Evolutionary conservation across 2,329 filamentous ascomycete genomes (phyloP).

Genomic region (Cladophialophora yegresii): DNA sequence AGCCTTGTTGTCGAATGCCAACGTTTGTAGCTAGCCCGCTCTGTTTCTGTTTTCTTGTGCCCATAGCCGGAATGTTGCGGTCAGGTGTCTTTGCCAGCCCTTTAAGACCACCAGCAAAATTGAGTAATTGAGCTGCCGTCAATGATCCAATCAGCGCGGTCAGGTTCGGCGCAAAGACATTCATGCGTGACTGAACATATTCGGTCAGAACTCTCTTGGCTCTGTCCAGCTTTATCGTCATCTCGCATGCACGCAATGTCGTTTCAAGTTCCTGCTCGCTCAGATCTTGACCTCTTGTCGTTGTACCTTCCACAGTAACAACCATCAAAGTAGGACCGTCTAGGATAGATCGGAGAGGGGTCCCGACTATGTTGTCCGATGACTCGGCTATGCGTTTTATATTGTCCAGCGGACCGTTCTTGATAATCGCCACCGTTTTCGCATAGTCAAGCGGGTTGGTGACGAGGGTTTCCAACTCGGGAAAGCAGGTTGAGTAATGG

Average conservation of each 20-base stretch:
- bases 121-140: conserved; percentile 94
- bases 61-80: conserved; percentile 88
- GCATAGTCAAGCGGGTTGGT: conserved; percentile 93
- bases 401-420: conserved; percentile 86
- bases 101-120: conserved; percentile 84
- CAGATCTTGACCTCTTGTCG: conserved; percentile 78
- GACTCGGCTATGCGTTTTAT: conserved; percentile 78
- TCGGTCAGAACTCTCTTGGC: conserved; percentile 85
- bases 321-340: conserved; percentile 93
- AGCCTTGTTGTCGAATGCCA: conserved; percentile 86
- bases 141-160: conserved; percentile 87
- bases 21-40: conserved; percentile 90
- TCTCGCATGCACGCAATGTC: conserved; percentile 77
- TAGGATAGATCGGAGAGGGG: conserved; percentile 75
- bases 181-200: conserved; percentile 97
- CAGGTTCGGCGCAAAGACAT: conserved; percentile 89
- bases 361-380: conserved; percentile 74
- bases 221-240: conserved; percentile 81
- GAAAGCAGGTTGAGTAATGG: conserved; percentile 91
- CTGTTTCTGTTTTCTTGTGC: conserved; percentile 80
- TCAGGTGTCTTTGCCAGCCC: conserved; percentile 89
- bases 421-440: conserved; percentile 88
- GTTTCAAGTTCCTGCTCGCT: conserved; percentile 71
- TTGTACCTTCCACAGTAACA: conserved; percentile 91
- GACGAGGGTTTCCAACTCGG: conserved; percentile 86